These are phyloP conservation scores for Cryptococcus sp. DNA, from an alignment of 1,284 basidiomycete genomes.

Conservation along the genomic window DNA sequence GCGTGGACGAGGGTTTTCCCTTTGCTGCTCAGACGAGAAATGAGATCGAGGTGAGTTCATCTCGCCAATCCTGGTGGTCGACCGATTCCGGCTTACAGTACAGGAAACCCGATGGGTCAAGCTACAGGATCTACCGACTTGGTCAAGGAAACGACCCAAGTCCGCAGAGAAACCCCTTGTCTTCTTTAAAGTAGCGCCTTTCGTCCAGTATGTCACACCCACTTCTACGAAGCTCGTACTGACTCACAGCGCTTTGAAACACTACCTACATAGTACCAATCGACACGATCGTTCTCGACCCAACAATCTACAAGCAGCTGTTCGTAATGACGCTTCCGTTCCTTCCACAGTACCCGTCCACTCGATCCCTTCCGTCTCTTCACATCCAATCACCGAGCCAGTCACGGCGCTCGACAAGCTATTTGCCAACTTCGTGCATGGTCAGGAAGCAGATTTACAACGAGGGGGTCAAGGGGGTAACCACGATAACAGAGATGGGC, in stretches of 20 bases:
- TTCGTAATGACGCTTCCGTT: neutral
- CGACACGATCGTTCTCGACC: neutral
- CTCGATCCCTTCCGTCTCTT: slow-evolving; percentile 19
- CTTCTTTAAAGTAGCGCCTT: slow-evolving; percentile 94
- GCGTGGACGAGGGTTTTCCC: slow-evolving; percentile 80
- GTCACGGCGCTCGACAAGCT: slow-evolving; percentile 33
- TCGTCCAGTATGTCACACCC: slow-evolving; percentile 68
- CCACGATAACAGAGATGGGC: slow-evolving; percentile 24
- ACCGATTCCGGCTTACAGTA: slow-evolving; percentile 1
- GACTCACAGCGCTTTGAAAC: slow-evolving; percentile 32
- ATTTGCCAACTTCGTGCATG: slow-evolving; percentile 37
- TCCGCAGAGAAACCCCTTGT: slow-evolving; percentile 49
- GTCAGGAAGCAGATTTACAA: slow-evolving; percentile 30
- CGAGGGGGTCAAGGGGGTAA: slow-evolving; percentile 12
- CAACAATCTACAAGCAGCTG: neutral
- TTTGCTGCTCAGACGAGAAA: slow-evolving; percentile 95
- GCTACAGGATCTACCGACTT: slow-evolving; percentile 84
- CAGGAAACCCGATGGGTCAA: slow-evolving; percentile 97
- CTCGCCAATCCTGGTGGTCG: neutral
- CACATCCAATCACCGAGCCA: slow-evolving; percentile 4
- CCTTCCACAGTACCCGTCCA: neutral
- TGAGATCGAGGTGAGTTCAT: slow-evolving; percentile 84
- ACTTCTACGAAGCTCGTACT: neutral
- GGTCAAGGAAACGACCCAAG: slow-evolving; percentile 65
- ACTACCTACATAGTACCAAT: neutral